A percentile compares a stretch with the other conserved stretches of the same genome.
phyloP scores from a whole-genome alignment of 2,329 filamentous ascomycete genomes.

The Rhinocladiella mackenziei region DNA sequence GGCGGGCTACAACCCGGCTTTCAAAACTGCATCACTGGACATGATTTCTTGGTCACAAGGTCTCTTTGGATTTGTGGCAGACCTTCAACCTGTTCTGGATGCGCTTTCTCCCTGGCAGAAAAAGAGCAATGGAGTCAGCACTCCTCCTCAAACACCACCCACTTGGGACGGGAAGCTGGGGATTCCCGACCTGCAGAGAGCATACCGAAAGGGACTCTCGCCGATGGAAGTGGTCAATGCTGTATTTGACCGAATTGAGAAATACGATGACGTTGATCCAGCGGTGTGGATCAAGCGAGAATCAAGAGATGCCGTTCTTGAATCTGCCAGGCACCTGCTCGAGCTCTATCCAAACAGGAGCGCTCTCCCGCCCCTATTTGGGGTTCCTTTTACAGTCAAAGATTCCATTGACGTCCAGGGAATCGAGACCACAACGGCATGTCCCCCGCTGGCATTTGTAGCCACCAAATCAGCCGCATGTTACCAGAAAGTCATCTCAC shows the following conservation, averaged over 20 bases:
- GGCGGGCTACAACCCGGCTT: conserved; percentile 33
- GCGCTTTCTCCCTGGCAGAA: conserved; percentile 20
- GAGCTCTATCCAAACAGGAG: conserved; percentile 39
- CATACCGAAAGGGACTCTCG: conserved; percentile 38
- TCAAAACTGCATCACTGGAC: conserved; percentile 38
- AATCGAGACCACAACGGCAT: conserved; percentile 47
- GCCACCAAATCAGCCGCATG: conserved; percentile 47
- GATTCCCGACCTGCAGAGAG: conserved; percentile 41
- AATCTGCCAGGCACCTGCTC: conserved; percentile 41
- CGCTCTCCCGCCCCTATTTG: conserved; percentile 47
- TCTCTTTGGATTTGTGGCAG: conserved; percentile 35
- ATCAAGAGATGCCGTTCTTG: conserved; percentile 38
- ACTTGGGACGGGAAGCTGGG: conserved; percentile 43
- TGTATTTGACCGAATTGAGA: conserved; percentile 47
- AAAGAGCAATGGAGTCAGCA: conserved; percentile 20
- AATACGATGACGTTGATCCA: conserved; percentile 46
- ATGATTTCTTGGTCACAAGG: conserved; percentile 39
- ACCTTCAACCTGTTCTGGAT: conserved; percentile 29
- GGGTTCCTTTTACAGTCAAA: conserved; percentile 49
- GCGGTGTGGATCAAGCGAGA: conserved; percentile 52
- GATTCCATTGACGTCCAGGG: conserved; percentile 48
- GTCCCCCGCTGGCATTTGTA: conserved; percentile 46
- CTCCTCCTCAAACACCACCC: conserved; percentile 31
- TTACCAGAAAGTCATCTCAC: conserved; percentile 46
- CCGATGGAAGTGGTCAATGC: conserved; percentile 26